Base-by-base conservation (phyloP, 169 alveolate species). In the Plasmodium malariae region DNA sequence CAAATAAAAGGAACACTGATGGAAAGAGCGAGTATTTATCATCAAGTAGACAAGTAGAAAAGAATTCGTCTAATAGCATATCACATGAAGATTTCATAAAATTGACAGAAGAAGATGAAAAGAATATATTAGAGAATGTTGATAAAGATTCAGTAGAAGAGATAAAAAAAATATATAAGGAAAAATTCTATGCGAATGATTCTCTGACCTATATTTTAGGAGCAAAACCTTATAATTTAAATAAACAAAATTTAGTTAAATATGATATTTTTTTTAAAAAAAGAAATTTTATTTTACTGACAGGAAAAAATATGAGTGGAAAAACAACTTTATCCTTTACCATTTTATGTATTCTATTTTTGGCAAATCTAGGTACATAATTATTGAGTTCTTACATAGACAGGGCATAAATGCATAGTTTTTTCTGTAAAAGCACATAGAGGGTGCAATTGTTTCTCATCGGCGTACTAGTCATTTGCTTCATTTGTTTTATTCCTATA, bases 301-400 rank as follows among this genome's bases (percentile, higher is more conserved):
- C 92, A 30, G 92, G 92, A 5, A 49, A 86, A 69, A 86, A 86
- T 59, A 86, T 86, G 92, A 86, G 92, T 43, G 92, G 92, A 1
- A 86, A 86, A 65, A 86, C 92, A 14, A 86, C 92, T 0, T 45
- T 86, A 26, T 86, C 92, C 32, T 86, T 86, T 36, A 69, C 92
- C 24, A 40, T 86, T 32, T 30, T 86, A 55, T 69, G 92, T 17
- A 86, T 86, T 26, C 74, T 86, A 9, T 86, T 86, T 86, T 51
- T 86, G 32, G 62, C 92, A 4, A 86, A 86, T 55, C 51, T 86
- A 32, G 92, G 92, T 86, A 86, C 28, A 11, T 55, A n/a, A n/a
- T n/a, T n/a, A n/a, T n/a, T n/a, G n/a, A n/a, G n/a, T n/a, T n/a
- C n/a, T n/a, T n/a, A n/a, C n/a, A n/a, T n/a, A n/a, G n/a, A n/a